Conservation (phyloP, 805 yeast species). For the Lachancea meyersii region DNA sequence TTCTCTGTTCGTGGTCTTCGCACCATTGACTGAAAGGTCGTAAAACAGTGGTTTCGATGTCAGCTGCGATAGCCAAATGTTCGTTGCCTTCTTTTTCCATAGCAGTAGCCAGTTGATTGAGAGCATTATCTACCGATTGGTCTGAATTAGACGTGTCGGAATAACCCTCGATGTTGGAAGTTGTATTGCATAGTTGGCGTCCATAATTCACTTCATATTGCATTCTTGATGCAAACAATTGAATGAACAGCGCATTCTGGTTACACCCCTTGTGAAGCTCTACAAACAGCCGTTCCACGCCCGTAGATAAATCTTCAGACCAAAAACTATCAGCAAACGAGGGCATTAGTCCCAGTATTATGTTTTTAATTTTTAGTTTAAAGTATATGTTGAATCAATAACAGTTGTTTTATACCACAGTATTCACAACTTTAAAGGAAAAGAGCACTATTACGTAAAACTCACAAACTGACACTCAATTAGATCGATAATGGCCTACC, state of each 20-base stretch:
- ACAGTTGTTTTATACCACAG: no score
- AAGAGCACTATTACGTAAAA: no score
- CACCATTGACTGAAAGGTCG: slow-evolving; percentile 74
- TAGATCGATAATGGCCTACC: slow-evolving; percentile 36
- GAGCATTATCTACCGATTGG: slow-evolving; percentile 40
- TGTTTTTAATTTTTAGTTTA: slow-evolving; percentile 2
- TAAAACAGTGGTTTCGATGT: slow-evolving; percentile 53
- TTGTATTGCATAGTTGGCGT: slow-evolving; percentile 35
- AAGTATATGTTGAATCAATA: neutral
- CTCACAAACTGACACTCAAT: neutral
- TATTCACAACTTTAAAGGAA: no score
- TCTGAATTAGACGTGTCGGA: slow-evolving; percentile 17
- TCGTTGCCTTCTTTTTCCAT: slow-evolving; percentile 59
- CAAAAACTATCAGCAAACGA: slow-evolving; percentile 74
- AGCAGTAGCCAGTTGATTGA: slow-evolving; percentile 41
- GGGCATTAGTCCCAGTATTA: slow-evolving; percentile 23
- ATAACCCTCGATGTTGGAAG: slow-evolving; percentile 20
- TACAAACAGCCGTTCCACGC: slow-evolving; percentile 45
- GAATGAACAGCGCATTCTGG: slow-evolving; percentile 65
- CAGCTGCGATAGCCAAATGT: slow-evolving; percentile 59
- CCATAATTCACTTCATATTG: slow-evolving; percentile 69
- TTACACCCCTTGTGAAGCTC: slow-evolving; percentile 55
- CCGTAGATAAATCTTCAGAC: slow-evolving; percentile 60
- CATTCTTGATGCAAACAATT: slow-evolving; percentile 60
- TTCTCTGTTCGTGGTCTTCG: slow-evolving; percentile 59